Evolutionary conservation across 805 yeast species (phyloP).

Genomic region (Spathaspora gorwiae): DNA sequence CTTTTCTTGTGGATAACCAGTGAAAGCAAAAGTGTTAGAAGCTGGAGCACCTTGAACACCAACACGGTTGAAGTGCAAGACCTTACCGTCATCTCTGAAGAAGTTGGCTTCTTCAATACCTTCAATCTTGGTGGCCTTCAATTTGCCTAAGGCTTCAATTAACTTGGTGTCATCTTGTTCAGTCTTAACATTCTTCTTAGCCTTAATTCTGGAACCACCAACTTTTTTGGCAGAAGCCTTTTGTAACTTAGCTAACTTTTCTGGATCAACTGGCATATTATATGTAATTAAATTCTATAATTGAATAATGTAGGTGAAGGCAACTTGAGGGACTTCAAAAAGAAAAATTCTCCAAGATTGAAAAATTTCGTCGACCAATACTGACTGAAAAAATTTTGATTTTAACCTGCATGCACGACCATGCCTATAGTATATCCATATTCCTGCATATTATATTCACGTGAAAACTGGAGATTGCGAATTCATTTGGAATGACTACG

Average conservation of each 20-base stretch:
- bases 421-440: not conserved
- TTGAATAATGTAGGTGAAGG: not conserved
- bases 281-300: not conserved
- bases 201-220: conserved; percentile 85
- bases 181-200: conserved; percentile 65
- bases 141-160: conserved; percentile 81
- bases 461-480: too few relatives aligned
- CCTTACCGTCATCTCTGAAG: conserved; percentile 95
- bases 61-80: conserved; percentile 92
- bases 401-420: not conserved
- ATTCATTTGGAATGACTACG: too few relatives aligned
- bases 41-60: conserved; percentile 92
- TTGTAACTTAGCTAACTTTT: conserved; percentile 87
- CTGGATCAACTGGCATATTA: conserved; percentile 86
- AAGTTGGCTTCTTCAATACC: conserved; percentile 96
- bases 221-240: conserved; percentile 78
- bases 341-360: conserved; percentile 2
- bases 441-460: not conserved
- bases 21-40: conserved; percentile 88
- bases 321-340: not conserved
- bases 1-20: conserved; percentile 94
- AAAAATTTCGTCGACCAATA: conserved; percentile 7
- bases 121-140: conserved; percentile 83
- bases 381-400: not conserved
- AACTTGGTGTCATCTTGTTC: conserved; percentile 90